Base-by-base conservation (phyloP, 2,329 filamentous ascomycete species). In the Pestalotiopsis sp. region DNA sequence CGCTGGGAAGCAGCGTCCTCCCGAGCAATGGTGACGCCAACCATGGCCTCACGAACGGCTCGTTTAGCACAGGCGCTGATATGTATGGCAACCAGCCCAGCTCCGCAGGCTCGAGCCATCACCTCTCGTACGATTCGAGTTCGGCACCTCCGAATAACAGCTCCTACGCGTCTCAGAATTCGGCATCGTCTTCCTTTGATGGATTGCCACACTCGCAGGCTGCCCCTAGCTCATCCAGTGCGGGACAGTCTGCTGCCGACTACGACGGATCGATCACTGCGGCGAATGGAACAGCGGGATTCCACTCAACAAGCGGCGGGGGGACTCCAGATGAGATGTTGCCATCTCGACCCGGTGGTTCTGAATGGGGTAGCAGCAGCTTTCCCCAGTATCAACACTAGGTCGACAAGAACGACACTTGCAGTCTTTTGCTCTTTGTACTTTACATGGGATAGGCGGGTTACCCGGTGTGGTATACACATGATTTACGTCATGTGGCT, bases 11-110 rank as follows among this genome's bases (percentile, higher is more conserved):
- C n/a, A 66, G 45, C 27, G 27, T 66, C 7, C 23, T 66, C 12
- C 64, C 64, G n/a, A 66, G 64, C 31, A 66, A 58, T 20, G 64
- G 64, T 14, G 52, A 49, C 25, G 41, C 27, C 17, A 58, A 49
- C 49, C 64, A 66, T 17, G 38, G 64, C 17, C 31, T 58, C 9
- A 27, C 23, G 11, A 56, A 31, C 25, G 52, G 64, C 41, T 66
- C 64, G 3, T 66, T 66, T 17, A 38, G 64, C 64, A 57, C 27
- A 27, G 20, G 17, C 14, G 41, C n/a, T 11, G 41, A 66, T 56
- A 20, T 66, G 9, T 66, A 49, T 45, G 64, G 52, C 13, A 23
- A 20, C 13, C 45, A 56, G 25, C 25, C 20, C 23, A 39, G 41
- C 13, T 66, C 64, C 4, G 52, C 20, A n/a, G 27, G 39, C 36